phyloP scores from a whole-genome alignment of 2,329 filamentous ascomycete genomes.

The Lasiodiplodia citricola region DNA sequence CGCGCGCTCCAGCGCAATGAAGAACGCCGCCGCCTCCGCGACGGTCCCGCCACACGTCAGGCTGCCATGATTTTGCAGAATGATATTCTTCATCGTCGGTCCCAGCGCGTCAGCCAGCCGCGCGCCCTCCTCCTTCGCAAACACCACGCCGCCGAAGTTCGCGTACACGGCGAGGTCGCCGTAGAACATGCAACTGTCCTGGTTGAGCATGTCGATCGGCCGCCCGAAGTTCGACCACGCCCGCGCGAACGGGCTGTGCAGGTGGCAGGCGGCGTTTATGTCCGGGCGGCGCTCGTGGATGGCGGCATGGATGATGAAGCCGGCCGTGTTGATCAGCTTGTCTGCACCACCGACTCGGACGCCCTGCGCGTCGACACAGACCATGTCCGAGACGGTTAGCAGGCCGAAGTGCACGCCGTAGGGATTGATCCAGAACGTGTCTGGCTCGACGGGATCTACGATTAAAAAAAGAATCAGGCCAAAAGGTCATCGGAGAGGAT shows the following conservation, averaged over 20 bases:
- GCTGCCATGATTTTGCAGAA: slow-evolving; percentile 74
- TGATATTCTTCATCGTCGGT: slow-evolving; percentile 62
- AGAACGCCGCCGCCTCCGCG: slow-evolving; percentile 74
- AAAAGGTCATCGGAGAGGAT: background rate
- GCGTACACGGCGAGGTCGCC: slow-evolving; percentile 66
- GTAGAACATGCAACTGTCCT: slow-evolving; percentile 69
- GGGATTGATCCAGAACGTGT: slow-evolving; percentile 72
- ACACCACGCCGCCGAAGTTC: slow-evolving; percentile 68
- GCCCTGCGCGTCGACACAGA: slow-evolving; percentile 67
- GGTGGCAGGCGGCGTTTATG: slow-evolving; percentile 70
- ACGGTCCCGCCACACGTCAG: slow-evolving; percentile 73
- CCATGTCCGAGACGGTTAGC: slow-evolving; percentile 69
- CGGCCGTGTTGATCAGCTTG: slow-evolving; percentile 69
- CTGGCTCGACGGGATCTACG: slow-evolving; percentile 57
- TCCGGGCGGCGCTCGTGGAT: slow-evolving; percentile 69
- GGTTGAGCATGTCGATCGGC: slow-evolving; percentile 72
- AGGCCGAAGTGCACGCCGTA: slow-evolving; percentile 67
- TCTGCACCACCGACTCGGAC: slow-evolving; percentile 64
- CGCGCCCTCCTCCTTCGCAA: slow-evolving; percentile 66
- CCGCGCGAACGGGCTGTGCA: slow-evolving; percentile 68
- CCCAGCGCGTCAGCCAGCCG: slow-evolving; percentile 69
- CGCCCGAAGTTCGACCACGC: slow-evolving; percentile 70
- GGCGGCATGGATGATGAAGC: slow-evolving; percentile 72
- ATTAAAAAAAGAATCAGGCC: background rate
- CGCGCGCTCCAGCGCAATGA: slow-evolving; percentile 69